Evolutionary conservation across 2,329 filamentous ascomycete species (phyloP), one percentile per base, ranked within the genome.

Genomic region (Fusarium lyarnte): DNA sequence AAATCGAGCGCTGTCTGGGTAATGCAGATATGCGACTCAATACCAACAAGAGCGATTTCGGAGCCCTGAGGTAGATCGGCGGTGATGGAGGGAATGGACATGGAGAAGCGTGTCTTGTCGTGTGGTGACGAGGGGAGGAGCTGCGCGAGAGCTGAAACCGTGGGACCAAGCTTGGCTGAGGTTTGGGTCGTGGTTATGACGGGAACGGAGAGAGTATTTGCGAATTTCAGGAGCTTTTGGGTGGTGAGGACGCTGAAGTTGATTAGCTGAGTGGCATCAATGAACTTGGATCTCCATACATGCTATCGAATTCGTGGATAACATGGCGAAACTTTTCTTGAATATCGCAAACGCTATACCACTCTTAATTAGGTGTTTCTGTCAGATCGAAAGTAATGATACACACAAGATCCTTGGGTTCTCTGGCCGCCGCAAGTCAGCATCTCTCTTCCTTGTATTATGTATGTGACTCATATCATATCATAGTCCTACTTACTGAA

Each of bases 1-100:
- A 97, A 84, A 84, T 98, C 95, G 45, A 98, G 86, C 21, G 93
- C 90, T 45, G 95, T 98, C 86, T 98, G 95, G 68, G 94, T 95
- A 35, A 98, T 91, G 85, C 95, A 98, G 80, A 98, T 96, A 83
- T 98, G 95, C 43, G 90, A 89, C 83, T 98, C 95, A 79, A 98
- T 97, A 41, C 95, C 95, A 21, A 97, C 92, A 70, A 98, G 90
- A 61, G 93, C 92, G 58, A 94, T 88, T 76, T 91, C 88, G 27
- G 88, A 83, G 2, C 79, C 79, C 2, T 81, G 76, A 2, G 78
- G 69, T 25, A 82, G 75, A 49, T 76, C 38, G 70, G 75, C 71
- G 31, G 86, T 83, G 46, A 97, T 84, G 42, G 91, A 86, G 0
- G 94, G 92, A 4, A 92, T 90, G 80, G 90, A 87, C 95, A 98